These are phyloP conservation scores for Theileria sp. DNA, from an alignment of 169 alveolate genomes.

Conservation along the genomic window DNA sequence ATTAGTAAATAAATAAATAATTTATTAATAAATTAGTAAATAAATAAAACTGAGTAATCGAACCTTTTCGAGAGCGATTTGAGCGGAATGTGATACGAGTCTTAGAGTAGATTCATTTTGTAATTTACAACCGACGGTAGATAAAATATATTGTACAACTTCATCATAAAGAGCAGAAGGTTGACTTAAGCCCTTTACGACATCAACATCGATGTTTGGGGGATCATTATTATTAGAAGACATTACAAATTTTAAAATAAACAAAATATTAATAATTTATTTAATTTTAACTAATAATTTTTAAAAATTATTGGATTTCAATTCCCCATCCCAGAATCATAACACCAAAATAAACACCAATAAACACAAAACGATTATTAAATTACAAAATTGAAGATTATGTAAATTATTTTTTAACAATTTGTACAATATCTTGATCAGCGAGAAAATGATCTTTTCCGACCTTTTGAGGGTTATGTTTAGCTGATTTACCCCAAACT, in stretches of 20 bases:
- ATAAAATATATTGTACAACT: constrained; percentile 54
- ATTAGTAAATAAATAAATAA: neutral
- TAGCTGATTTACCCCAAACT: constrained; percentile 98
- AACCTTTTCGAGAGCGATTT: constrained; percentile 63
- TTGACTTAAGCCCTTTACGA: constrained; percentile 61
- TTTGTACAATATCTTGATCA: constrained; percentile 87
- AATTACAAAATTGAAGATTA: neutral
- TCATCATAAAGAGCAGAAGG: constrained; percentile 68
- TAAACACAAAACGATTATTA: neutral
- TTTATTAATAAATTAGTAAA: too few species aligned
- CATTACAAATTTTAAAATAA: neutral
- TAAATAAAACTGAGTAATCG: neutral
- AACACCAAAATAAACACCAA: neutral
- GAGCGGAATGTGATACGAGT: constrained; percentile 67
- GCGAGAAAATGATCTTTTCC: constrained; percentile 92
- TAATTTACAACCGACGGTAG: constrained; percentile 62
- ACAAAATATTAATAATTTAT: neutral
- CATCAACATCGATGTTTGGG: constrained; percentile 54
- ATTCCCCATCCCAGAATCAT: neutral
- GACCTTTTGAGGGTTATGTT: constrained; percentile 93
- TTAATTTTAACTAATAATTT: neutral
- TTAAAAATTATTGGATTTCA: neutral
- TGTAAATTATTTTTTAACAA: constrained; percentile 73
- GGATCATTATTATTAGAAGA: constrained; percentile 14
- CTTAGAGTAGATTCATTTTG: constrained; percentile 62